Evolutionary conservation across 192 early-diverging fungal species (phyloP).

Genomic region (Backusella australiensis): DNA sequence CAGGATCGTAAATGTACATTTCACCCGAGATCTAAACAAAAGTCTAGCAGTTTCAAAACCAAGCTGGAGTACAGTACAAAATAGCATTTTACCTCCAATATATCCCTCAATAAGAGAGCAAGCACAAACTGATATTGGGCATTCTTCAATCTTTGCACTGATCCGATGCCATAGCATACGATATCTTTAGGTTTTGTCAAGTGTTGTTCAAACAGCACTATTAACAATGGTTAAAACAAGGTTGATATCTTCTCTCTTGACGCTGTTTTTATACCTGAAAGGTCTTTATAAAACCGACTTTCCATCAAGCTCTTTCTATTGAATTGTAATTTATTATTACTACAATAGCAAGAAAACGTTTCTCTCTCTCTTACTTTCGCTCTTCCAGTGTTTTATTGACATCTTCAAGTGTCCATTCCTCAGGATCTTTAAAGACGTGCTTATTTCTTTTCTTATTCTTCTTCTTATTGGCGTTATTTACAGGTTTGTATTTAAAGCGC

Average conservation of each 20-base stretch:
- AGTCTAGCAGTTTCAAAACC: not conserved
- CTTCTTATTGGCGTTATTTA: not conserved
- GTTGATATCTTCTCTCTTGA: too few species aligned
- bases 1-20: slow-evolving; percentile 37
- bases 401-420: slow-evolving; percentile 26
- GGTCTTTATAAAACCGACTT: slow-evolving; percentile 21
- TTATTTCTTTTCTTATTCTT: slow-evolving; percentile 18
- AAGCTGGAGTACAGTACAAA: not conserved
- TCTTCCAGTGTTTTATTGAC: slow-evolving; percentile 11
- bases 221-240: not conserved
- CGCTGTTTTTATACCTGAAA: not conserved
- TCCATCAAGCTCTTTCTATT: slow-evolving; percentile 12
- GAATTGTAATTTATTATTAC: not conserved
- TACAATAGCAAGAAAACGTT: not conserved
- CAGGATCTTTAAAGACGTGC: slow-evolving; percentile 16
- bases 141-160: slow-evolving; percentile 33
- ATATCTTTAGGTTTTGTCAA: slow-evolving; percentile 22
- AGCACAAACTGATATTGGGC: slow-evolving; percentile 39
- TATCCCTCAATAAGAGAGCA: slow-evolving; percentile 17
- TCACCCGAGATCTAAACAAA: slow-evolving; percentile 20
- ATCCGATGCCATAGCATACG: slow-evolving; percentile 40
- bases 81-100: slow-evolving; percentile 20
- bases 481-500: slow-evolving; percentile 25
- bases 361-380: slow-evolving; percentile 10
- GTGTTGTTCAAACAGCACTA: slow-evolving; percentile 19